These are phyloP conservation scores for Immersiella caudata DNA, from an alignment of 495 filamentous ascomycete genomes.

Conservation along the genomic window DNA sequence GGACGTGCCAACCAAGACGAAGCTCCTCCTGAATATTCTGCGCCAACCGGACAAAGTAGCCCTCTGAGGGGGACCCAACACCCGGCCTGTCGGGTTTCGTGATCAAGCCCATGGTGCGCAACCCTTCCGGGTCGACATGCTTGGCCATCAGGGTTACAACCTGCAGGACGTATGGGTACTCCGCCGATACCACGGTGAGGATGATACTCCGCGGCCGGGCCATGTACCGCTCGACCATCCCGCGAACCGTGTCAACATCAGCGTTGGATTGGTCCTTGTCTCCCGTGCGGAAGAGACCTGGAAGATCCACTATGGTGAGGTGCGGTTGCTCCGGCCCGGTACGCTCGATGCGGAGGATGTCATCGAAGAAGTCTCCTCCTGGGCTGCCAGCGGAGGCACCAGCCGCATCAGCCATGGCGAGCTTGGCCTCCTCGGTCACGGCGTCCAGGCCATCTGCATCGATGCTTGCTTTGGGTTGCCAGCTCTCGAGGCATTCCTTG, in stretches of 20 bases:
- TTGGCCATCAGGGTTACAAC: conserved; percentile 64
- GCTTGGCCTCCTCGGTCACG: conserved; percentile 55
- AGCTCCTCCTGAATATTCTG: conserved; percentile 64
- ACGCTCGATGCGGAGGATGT: conserved; percentile 71
- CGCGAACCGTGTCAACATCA: conserved; percentile 55
- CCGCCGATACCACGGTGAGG: conserved; percentile 65
- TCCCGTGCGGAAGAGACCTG: conserved; percentile 61
- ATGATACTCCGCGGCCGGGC: conserved; percentile 60
- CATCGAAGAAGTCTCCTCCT: conserved; percentile 58
- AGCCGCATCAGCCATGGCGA: conserved; percentile 57
- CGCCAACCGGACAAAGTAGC: conserved; percentile 55
- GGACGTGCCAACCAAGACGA: conserved; percentile 70
- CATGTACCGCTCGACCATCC: conserved; percentile 65
- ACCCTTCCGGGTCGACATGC: conserved; percentile 65
- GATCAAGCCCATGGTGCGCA: conserved; percentile 81
- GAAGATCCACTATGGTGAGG: conserved; percentile 70
- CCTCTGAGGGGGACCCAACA: conserved; percentile 52
- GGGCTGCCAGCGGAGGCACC: too few relatives aligned
- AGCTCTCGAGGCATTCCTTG: conserved; percentile 26
- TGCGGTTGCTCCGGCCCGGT: conserved; percentile 64
- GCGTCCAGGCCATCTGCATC: too few relatives aligned
- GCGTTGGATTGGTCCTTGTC: conserved; percentile 50
- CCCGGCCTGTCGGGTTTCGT: conserved; percentile 75
- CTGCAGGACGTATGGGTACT: too few relatives aligned
- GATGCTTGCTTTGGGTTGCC: too few relatives aligned